Conservation (phyloP, 805 yeast species). For the Candida khao-thaluensis region DNA sequence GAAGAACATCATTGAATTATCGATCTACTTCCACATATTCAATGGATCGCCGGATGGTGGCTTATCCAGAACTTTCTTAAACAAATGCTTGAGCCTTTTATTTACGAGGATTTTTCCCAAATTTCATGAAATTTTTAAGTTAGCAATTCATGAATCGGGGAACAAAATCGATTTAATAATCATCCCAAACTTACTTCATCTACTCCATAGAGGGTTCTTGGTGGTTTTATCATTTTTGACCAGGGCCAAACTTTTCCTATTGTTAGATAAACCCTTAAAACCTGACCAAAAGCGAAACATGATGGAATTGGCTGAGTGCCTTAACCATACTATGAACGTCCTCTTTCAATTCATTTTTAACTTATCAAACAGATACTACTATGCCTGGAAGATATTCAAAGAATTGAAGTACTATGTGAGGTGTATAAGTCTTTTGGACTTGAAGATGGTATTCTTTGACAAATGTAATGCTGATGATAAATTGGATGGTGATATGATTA, state of each 20-base stretch:
- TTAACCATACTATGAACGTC: constrained; percentile 1
- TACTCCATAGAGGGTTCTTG: constrained; percentile 9
- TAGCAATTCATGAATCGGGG: not conserved
- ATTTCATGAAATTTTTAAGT: constrained; percentile 4
- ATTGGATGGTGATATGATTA: not conserved
- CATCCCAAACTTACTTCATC: constrained; percentile 12
- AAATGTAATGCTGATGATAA: not conserved
- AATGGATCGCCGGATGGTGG: not conserved
- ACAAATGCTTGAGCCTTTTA: constrained; percentile 2
- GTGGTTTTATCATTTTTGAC: constrained; percentile 6
- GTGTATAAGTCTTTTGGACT: constrained; percentile 4
- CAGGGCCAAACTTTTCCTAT: constrained; percentile 2
- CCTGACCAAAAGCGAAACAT: not conserved
- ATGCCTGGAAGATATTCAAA: constrained; percentile 52
- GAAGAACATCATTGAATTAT: constrained; percentile 3
- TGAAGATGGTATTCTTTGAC: not conserved
- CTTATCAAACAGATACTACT: constrained; percentile 56
- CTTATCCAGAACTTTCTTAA: constrained; percentile 2
- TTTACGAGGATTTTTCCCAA: constrained; percentile 6
- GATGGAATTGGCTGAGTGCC: not conserved
- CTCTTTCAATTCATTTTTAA: constrained; percentile 16
- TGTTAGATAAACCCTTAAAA: not conserved
- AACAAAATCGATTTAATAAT: constrained; percentile 9
- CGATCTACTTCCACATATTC: constrained; percentile 10
- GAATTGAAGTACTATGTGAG: constrained; percentile 6